Percentiles rank a stretch among this genome's conserved stretches.
These are phyloP conservation scores for Fusarium concolor DNA, from an alignment of 2,329 filamentous ascomycete species.

Conservation along the genomic window DNA sequence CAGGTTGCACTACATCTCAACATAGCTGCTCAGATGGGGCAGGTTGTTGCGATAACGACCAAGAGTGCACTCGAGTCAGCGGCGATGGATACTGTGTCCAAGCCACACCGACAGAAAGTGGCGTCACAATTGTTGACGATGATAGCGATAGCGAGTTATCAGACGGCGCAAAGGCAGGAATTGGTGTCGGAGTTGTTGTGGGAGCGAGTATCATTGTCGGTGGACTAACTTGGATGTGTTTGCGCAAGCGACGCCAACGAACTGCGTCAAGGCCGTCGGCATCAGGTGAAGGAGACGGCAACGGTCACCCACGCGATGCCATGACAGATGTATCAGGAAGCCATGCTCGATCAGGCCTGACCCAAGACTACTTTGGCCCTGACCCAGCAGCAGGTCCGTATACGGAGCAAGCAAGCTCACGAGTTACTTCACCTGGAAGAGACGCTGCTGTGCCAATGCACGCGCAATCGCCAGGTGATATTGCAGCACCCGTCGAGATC, in stretches of 20 bases:
- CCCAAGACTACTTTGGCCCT: constrained; percentile 59
- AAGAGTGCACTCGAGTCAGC: constrained; percentile 56
- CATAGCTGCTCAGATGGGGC: constrained; percentile 58
- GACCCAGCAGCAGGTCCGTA: constrained; percentile 60
- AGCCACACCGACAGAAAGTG: constrained; percentile 50
- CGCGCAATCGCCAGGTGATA: constrained; percentile 63
- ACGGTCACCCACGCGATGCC: constrained; percentile 38
- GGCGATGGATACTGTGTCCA: constrained; percentile 56
- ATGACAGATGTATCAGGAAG: constrained; percentile 52
- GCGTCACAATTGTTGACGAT: constrained; percentile 46
- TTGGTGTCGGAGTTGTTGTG: constrained; percentile 65
- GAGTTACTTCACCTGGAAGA: constrained; percentile 49
- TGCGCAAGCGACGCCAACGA: constrained; percentile 51
- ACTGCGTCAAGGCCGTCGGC: constrained; percentile 22
- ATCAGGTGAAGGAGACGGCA: constrained; percentile 33
- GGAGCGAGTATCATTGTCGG: constrained; percentile 58
- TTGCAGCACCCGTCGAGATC: constrained; percentile 66
- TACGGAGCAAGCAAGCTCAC: constrained; percentile 51
- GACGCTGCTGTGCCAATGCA: constrained; percentile 56
- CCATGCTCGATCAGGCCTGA: constrained; percentile 48
- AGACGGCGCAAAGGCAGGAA: constrained; percentile 65
- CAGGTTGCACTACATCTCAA: constrained; percentile 60
- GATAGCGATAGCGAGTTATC: constrained; percentile 51
- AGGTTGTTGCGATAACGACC: constrained; percentile 62
- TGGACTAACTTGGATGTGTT: constrained; percentile 59